Evolutionary conservation across 768 basidiomycete species (phyloP), one percentile per base, ranked within the genome.

Genomic region (Sistotremastrum niveocremeum): DNA sequence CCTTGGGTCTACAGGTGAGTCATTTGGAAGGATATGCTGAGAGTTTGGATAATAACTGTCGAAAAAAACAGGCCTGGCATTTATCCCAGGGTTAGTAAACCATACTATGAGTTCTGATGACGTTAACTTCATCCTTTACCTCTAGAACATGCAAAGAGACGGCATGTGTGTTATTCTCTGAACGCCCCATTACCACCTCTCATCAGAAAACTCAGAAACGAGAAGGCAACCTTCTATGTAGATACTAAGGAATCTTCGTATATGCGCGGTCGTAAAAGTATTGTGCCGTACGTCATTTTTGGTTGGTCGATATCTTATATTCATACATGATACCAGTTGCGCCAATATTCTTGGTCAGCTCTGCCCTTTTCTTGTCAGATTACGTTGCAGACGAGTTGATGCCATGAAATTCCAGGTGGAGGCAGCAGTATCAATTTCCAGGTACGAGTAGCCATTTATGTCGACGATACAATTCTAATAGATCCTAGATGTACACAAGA

Each of bases 191-290:
- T 20, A 20, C 12, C 5, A 35, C 31, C n/a, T 34, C 44, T 39
- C 5, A 29, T 45, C 9, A 20, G 33, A 36, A 46, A 48, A 30
- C 34, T 1, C 47, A 81, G 79, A 54, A 82, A 81, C 59, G 78
- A 81, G 57, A 81, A 81, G 62, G 81, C 78, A 1, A 82, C 74
- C 5, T 83, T 83, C 64, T 82, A 82, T 61, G 67, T 65, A 20
- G 80, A 83, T 57, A 75, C 74, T 20, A 67, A 67, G 64, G 61
- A 65, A 34, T 80, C 78, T 1, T 63, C 72, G 3, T 56, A 77
- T 54, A 60, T 82, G 44, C 75, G 80, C 41, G 79, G 80, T 37
- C 67, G 81, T 52, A 69, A 66, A 50, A 74, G 72, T 41, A 81
- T 82, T 53, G 81, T 83, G 8, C 81, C 80, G 74, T 80, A 52